These are phyloP conservation scores for Hyparrhenia diplandra DNA, from an alignment of 176 grass and related monocot species.

Conservation along the genomic window DNA sequence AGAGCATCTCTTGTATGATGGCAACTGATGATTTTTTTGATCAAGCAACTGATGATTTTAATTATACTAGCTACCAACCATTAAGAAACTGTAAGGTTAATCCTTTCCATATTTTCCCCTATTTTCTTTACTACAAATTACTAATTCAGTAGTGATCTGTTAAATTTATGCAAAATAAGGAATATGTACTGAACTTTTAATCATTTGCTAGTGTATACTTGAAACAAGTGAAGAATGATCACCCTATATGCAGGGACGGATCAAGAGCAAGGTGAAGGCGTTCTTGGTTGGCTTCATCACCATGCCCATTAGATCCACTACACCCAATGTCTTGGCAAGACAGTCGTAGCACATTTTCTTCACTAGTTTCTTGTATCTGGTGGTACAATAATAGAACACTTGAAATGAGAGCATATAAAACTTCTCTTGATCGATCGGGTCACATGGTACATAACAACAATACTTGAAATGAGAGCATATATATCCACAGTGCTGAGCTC, in stretches of 20 bases:
- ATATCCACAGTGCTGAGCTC: too few species aligned
- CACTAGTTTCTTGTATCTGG: constrained; percentile 47
- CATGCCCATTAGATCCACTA: constrained; percentile 39
- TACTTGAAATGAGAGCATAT: too few species aligned
- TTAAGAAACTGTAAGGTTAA: neutral
- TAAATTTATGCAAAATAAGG: neutral
- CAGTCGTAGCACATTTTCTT: constrained; percentile 39
- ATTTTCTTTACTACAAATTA: neutral
- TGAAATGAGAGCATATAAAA: neutral
- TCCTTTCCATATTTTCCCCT: neutral
- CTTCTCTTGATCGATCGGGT: neutral
- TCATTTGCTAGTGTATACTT: neutral
- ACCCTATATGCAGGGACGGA: constrained; percentile 56
- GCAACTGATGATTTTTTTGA: too few species aligned
- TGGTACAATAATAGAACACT: constrained; percentile 7
- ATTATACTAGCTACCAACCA: neutral
- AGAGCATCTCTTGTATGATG: neutral
- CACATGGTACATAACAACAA: neutral
- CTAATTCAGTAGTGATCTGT: neutral
- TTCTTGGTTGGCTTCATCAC: constrained; percentile 28
- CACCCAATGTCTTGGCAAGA: constrained; percentile 31
- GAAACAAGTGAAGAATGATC: neutral
- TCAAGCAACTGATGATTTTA: too few species aligned
- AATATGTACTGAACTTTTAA: neutral
- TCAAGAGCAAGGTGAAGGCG: constrained; percentile 25